phyloP scores from a whole-genome alignment of 768 basidiomycete species.

The Tubosaeta brunneosetosa region DNA sequence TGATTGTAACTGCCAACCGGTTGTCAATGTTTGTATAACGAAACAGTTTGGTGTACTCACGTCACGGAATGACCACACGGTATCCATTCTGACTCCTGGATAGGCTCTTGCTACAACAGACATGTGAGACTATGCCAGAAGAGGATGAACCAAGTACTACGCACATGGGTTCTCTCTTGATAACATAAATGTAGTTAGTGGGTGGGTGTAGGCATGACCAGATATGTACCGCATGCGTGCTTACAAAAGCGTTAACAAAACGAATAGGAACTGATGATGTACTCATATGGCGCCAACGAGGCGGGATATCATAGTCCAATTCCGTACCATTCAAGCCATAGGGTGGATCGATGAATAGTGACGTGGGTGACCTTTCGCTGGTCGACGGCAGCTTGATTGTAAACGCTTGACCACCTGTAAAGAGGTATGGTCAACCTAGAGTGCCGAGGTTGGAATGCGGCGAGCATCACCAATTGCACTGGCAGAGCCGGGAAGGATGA shows the following conservation, averaged over 20 bases:
- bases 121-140: background rate
- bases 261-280: slow-evolving; percentile 7
- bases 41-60: slow-evolving; percentile 1
- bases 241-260: slow-evolving; percentile 28
- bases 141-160: background rate
- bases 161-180: slow-evolving; percentile 55
- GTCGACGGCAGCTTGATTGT: slow-evolving; percentile 74
- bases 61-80: slow-evolving; percentile 65
- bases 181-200: background rate
- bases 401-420: slow-evolving; percentile 74
- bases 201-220: slow-evolving; percentile 12
- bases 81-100: slow-evolving; percentile 54
- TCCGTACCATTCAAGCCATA: slow-evolving; percentile 43
- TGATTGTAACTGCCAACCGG: slow-evolving; percentile 45
- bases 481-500: slow-evolving; percentile 69
- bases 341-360: slow-evolving; percentile 72
- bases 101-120: slow-evolving; percentile 27
- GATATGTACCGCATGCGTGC: slow-evolving; percentile 53
- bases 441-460: background rate
- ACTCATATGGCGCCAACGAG: slow-evolving; percentile 76
- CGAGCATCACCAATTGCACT: slow-evolving; percentile 50
- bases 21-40: background rate
- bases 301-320: slow-evolving; percentile 28
- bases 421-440: background rate
- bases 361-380: slow-evolving; percentile 58